Conservation (phyloP, 75 land plant species). For the Pinus tabuliformis region DNA sequence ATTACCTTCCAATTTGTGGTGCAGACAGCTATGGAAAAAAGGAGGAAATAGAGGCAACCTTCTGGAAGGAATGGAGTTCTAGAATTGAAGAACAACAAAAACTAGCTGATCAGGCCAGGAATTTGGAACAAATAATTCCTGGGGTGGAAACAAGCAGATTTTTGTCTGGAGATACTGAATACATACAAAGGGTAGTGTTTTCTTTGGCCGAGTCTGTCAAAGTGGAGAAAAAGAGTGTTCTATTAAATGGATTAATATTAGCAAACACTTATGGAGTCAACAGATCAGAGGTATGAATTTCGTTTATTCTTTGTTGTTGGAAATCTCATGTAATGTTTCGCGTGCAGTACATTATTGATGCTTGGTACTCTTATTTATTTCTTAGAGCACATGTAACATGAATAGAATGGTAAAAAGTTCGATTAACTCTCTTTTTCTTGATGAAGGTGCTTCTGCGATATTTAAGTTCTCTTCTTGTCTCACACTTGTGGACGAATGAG, state of each 20-base stretch:
- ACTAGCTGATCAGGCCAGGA: conserved; percentile 50
- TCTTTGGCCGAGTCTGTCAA: conserved; percentile 62
- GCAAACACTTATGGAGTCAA: conserved; percentile 55
- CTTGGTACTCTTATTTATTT: background rate
- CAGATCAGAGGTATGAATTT: conserved; percentile 47
- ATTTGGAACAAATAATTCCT: conserved; percentile 68
- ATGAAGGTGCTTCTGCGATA: conserved; percentile 54
- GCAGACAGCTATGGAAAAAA: conserved; percentile 40
- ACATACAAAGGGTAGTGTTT: conserved; percentile 42
- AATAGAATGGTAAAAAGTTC: background rate
- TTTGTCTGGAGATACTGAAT: conserved; percentile 58
- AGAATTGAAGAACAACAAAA: conserved; percentile 63
- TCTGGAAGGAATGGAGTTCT: conserved; percentile 77
- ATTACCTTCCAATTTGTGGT: background rate
- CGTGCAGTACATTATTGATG: background rate
- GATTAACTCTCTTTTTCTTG: background rate
- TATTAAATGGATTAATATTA: conserved; percentile 44
- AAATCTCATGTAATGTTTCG: background rate
- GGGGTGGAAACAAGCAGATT: conserved; percentile 69
- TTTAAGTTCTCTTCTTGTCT: conserved; percentile 48
- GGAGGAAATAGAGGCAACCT: conserved; percentile 40
- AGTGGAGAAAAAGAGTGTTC: conserved; percentile 48
- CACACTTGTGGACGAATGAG: conserved; percentile 59
- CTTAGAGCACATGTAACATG: background rate
- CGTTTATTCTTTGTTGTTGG: background rate